Conservation (phyloP, 768 basidiomycete genomes). For the Russula earlei region DNA sequence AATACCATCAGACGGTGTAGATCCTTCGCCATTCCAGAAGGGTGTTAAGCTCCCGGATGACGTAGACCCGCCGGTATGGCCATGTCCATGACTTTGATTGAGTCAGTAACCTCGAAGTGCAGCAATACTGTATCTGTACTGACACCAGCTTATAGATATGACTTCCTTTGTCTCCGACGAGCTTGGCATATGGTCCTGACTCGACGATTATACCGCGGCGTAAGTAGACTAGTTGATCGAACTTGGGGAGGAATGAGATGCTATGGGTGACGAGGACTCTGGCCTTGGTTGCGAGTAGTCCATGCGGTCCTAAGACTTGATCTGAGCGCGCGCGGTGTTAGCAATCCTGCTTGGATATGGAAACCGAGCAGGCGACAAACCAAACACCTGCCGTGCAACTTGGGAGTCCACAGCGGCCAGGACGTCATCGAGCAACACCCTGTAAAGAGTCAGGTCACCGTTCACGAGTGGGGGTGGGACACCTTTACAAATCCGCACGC, state of each 20-base stretch:
- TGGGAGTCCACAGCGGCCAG: conserved; percentile 82
- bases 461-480: not conserved
- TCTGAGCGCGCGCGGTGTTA: conserved; percentile 35
- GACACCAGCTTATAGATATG: conserved; percentile 72
- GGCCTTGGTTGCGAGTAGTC: conserved; percentile 74
- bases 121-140: conserved; percentile 22
- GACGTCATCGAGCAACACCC: conserved; percentile 81
- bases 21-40: conserved; percentile 9
- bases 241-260: conserved; percentile 71
- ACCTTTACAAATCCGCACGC: conserved; percentile 71
- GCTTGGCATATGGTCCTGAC: conserved; percentile 50
- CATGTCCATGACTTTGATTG: conserved; percentile 14
- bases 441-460: conserved; percentile 22
- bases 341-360: not conserved
- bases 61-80: conserved; percentile 5
- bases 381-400: conserved; percentile 79
- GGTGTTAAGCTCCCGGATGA: conserved; percentile 22
- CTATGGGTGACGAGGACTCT: conserved; percentile 82
- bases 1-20: not conserved
- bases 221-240: conserved; percentile 66
- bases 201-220: conserved; percentile 80
- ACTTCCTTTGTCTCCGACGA: conserved; percentile 50
- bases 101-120: not conserved
- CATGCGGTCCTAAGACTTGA: conserved; percentile 78
- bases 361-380: conserved; percentile 28